Conservation (phyloP, 768 basidiomycete species). For the Auriscalpium microsporum region DNA sequence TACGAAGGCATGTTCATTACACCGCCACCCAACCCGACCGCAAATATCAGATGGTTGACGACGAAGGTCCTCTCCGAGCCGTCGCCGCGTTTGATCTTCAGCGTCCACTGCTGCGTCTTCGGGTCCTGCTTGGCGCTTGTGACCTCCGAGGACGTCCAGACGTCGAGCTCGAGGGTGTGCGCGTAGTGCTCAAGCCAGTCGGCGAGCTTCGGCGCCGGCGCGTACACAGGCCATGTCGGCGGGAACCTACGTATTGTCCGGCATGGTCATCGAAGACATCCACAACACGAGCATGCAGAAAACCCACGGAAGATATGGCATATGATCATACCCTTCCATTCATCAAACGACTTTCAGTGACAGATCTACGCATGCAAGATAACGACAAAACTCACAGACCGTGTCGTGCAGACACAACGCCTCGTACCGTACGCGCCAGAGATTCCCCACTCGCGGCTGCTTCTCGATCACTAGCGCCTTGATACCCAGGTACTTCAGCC, state of each 20-base stretch:
- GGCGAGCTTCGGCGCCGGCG: constrained; percentile 38
- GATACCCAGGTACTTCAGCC: constrained; percentile 45
- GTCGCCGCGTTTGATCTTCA: constrained; percentile 9
- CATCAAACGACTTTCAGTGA: neutral
- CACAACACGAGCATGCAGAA: neutral
- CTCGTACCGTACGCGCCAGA: constrained; percentile 61
- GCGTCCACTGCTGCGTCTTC: constrained; percentile 11
- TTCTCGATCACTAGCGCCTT: constrained; percentile 53
- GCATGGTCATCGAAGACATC: neutral
- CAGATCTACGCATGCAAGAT: too few species aligned
- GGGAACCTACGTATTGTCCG: constrained; percentile 20
- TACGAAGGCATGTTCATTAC: constrained; percentile 22
- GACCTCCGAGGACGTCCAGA: constrained; percentile 40
- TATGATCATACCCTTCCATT: constrained; percentile 40
- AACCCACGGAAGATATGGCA: constrained; percentile 35
- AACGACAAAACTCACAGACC: constrained; percentile 40
- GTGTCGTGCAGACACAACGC: constrained; percentile 60
- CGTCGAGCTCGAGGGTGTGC: constrained; percentile 48
- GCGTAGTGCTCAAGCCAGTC: constrained; percentile 64
- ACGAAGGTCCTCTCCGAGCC: constrained; percentile 4
- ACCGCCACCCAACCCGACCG: constrained; percentile 27
- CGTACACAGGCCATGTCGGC: constrained; percentile 22
- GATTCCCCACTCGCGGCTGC: constrained; percentile 49
- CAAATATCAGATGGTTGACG: constrained; percentile 24
- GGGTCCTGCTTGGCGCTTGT: constrained; percentile 11